phyloP scores from a whole-genome alignment of 352 stramenopile species.

The Globisporangium perplexum region DNA sequence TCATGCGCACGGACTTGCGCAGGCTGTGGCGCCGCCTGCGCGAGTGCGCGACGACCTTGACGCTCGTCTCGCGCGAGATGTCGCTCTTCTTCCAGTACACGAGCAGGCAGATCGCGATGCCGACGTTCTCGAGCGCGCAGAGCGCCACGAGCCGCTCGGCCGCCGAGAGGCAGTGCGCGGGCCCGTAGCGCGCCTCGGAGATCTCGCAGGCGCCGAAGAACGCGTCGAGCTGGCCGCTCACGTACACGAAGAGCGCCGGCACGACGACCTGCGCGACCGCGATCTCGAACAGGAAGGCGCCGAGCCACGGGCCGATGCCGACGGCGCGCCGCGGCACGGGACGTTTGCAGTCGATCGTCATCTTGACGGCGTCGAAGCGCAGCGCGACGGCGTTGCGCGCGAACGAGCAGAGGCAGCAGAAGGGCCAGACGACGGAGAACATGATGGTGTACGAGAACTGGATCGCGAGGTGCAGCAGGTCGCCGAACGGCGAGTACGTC shows the following conservation, averaged over 20 bases:
- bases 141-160: slow-evolving; percentile 30
- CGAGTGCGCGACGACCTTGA: slow-evolving; percentile 53
- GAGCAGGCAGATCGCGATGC: slow-evolving; percentile 37
- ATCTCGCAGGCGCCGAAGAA: slow-evolving; percentile 37
- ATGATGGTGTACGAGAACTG: slow-evolving; percentile 70
- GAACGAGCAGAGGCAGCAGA: slow-evolving; percentile 50
- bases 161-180: slow-evolving; percentile 19
- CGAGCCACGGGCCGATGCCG: slow-evolving; percentile 49
- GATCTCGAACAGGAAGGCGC: slow-evolving; percentile 53
- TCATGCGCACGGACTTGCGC: slow-evolving; percentile 50
- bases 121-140: slow-evolving; percentile 44
- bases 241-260: slow-evolving; percentile 52
- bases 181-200: slow-evolving; percentile 31
- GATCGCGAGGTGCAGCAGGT: slow-evolving; percentile 54
- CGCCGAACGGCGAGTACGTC: slow-evolving; percentile 43
- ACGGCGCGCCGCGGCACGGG: slow-evolving; percentile 41
- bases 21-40: slow-evolving; percentile 46
- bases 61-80: slow-evolving; percentile 41
- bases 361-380: slow-evolving; percentile 57
- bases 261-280: slow-evolving; percentile 39
- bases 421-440: slow-evolving; percentile 63
- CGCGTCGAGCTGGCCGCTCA: slow-evolving; percentile 54
- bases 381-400: slow-evolving; percentile 42
- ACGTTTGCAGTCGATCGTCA: slow-evolving; percentile 62
- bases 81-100: slow-evolving; percentile 50